Base-by-base conservation (phyloP, 768 basidiomycete genomes). In the Galerina sulciceps region DNA sequence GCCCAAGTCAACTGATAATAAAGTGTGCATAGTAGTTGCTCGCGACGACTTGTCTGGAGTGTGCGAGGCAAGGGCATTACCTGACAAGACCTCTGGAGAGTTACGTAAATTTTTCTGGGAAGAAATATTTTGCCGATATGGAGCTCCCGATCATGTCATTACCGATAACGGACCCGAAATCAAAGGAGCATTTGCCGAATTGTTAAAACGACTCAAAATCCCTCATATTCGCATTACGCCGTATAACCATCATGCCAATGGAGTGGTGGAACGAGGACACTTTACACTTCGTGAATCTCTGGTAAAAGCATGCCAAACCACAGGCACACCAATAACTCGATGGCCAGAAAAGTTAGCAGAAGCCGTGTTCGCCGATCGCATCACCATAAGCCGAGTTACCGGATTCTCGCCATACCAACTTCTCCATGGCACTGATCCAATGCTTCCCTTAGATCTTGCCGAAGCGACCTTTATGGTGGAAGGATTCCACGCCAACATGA, bases 161-260 rank as follows among this genome's bases (percentile, higher is more conserved):
- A 53, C 51, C n/a, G 51, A 53, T 22, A 53, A 53, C 23, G 51
- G 17, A 23, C 20, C 51, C 9, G 17, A 53, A 26, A 15, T 20
- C 14, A 37, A 73, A 3, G 59, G 63, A 1, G 76, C 67, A 10
- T 14, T 57, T 18, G 45, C 53, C 4, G 26, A 44, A 8, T 42
- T 67, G 14, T 4, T 35, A 26, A 22, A 71, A 13, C 46, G 58
- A 22, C 66, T 65, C 4, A 42, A 72, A 11, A 74, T 79, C n/a
- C 38, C 44, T 1, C 74, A 78, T 40, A 77, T 80, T 6, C 37
- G 60, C 0, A 79, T 80, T n/a, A 75, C 70, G 6, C 61, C 69
- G 0, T 80, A 79, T 60, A 79, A 79, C 59, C 77, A 73, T 0
- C 65, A 63, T 4, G 75, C 75, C 0, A 77, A 79, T 15, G 71